phyloP scores from a whole-genome alignment of 2,329 filamentous ascomycete species.

The Fusarium sp. region DNA sequence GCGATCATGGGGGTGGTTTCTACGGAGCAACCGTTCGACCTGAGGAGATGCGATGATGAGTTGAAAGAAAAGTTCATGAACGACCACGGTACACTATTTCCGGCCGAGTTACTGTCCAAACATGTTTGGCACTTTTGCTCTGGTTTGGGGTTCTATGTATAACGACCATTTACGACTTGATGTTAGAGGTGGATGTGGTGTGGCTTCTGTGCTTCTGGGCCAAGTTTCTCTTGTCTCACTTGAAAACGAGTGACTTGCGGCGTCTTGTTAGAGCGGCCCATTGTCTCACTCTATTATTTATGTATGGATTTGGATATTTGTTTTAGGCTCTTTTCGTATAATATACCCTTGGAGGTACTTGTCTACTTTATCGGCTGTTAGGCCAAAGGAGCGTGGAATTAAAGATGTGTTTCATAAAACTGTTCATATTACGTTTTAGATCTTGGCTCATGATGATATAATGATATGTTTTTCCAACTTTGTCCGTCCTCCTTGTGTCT shows the following conservation, averaged over 20 bases:
- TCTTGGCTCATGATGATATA: slow-evolving; percentile 41
- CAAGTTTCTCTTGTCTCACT: slow-evolving; percentile 31
- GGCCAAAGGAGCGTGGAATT: slow-evolving; percentile 26
- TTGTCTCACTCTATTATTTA: slow-evolving; percentile 11
- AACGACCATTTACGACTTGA: slow-evolving; percentile 43
- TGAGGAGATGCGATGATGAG: slow-evolving; percentile 61
- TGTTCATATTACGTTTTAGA: slow-evolving; percentile 31
- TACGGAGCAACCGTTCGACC: slow-evolving; percentile 67
- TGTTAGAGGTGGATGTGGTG: slow-evolving; percentile 39
- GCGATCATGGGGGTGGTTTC: slow-evolving; percentile 60
- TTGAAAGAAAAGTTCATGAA: slow-evolving; percentile 1
- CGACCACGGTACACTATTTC: slow-evolving; percentile 11
- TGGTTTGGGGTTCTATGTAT: slow-evolving; percentile 25
- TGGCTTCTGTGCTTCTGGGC: slow-evolving; percentile 33
- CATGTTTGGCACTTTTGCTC: slow-evolving; percentile 13
- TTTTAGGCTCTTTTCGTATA: slow-evolving; percentile 29
- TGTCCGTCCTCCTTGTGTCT: neutral
- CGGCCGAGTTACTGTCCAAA: slow-evolving; percentile 17
- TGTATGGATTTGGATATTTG: slow-evolving; percentile 7
- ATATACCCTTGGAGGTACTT: slow-evolving; percentile 39
- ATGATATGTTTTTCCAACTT: slow-evolving; percentile 28
- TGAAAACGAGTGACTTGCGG: slow-evolving; percentile 10
- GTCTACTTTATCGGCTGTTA: slow-evolving; percentile 21
- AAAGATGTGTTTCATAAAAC: slow-evolving; percentile 27
- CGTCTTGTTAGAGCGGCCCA: slow-evolving; percentile 9